phyloP scores from a whole-genome alignment of 139 green algal genomes.

The Auxenochlorella pyrenoidosa region DNA sequence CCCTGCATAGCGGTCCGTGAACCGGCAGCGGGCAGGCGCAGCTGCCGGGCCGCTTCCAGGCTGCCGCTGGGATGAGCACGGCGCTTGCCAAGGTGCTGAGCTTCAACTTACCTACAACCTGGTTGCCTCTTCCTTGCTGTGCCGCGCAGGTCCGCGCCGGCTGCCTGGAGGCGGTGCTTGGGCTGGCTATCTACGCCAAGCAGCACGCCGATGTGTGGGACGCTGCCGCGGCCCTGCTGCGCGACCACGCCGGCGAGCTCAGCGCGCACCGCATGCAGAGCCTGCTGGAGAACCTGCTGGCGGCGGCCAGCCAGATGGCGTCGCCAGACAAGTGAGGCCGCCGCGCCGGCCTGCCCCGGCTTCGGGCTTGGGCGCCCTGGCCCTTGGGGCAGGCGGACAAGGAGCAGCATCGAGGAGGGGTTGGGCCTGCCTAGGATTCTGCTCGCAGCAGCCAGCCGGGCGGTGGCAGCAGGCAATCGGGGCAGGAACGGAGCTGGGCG shows the following conservation, averaged over 20 bases:
- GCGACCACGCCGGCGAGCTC: constrained; percentile 64
- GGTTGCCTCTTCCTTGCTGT: no score
- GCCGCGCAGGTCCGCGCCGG: constrained; percentile 36
- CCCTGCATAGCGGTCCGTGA: no score
- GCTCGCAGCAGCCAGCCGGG: constrained; percentile 52
- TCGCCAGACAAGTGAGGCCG: constrained; percentile 19
- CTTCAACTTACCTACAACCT: no score
- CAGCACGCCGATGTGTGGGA: constrained; percentile 79
- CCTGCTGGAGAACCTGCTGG: constrained; percentile 65
- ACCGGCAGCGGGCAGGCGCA: no score
- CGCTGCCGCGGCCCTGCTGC: constrained; percentile 70
- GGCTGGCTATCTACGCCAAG: constrained; percentile 58
- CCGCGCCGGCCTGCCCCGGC: no score
- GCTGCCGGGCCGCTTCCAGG: no score
- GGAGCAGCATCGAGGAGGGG: no score
- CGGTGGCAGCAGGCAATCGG: constrained; percentile 35
- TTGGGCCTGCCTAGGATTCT: constrained; percentile 60
- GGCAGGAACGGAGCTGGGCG: neutral
- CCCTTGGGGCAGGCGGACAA: no score
- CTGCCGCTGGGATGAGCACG: no score
- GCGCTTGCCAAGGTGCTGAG: no score
- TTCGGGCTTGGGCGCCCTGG: no score
- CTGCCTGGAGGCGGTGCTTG: constrained; percentile 62
- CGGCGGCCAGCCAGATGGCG: constrained; percentile 58
- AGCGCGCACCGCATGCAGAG: constrained; percentile 52